Conservation (phyloP, 2,329 filamentous ascomycete genomes). For the Penicillium capsulatum region DNA sequence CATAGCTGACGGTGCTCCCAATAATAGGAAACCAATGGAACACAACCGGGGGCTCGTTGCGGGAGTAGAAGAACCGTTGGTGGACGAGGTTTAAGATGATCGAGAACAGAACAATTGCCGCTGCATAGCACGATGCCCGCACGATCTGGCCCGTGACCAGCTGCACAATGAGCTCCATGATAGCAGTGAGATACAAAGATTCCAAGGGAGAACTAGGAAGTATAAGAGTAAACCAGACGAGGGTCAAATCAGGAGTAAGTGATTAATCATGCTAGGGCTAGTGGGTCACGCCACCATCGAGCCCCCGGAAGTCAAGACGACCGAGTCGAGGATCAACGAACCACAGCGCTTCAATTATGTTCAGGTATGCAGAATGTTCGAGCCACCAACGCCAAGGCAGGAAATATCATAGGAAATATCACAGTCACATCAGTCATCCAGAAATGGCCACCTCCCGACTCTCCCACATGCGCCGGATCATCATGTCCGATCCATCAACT, state of each 20-base stretch:
- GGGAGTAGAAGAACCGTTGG: conserved; percentile 72
- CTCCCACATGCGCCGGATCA: conserved; percentile 44
- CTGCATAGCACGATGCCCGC: conserved; percentile 22
- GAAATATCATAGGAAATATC: not conserved
- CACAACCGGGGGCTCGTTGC: conserved; percentile 71
- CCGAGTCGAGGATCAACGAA: conserved; percentile 5
- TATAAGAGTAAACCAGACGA: not conserved
- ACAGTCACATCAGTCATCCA: conserved; percentile 20
- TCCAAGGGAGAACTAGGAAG: not conserved
- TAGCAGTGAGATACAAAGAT: not conserved
- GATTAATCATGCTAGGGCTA: conserved; percentile 18
- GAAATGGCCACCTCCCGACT: conserved; percentile 40
- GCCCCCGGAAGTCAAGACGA: conserved; percentile 9
- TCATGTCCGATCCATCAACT: conserved; percentile 35
- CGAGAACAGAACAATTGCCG: conserved; percentile 46
- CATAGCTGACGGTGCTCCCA: conserved; percentile 45
- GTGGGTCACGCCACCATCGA: conserved; percentile 13
- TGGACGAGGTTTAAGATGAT: conserved; percentile 70
- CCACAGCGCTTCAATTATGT: not conserved
- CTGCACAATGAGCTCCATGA: conserved; percentile 14
- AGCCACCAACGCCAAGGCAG: not conserved
- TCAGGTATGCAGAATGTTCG: not conserved
- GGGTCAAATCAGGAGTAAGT: conserved; percentile 18
- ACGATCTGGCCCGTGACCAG: conserved; percentile 16
- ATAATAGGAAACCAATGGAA: conserved; percentile 70